Conservation (phyloP, 768 basidiomycete species). For the Boletus rubescentipes region DNA sequence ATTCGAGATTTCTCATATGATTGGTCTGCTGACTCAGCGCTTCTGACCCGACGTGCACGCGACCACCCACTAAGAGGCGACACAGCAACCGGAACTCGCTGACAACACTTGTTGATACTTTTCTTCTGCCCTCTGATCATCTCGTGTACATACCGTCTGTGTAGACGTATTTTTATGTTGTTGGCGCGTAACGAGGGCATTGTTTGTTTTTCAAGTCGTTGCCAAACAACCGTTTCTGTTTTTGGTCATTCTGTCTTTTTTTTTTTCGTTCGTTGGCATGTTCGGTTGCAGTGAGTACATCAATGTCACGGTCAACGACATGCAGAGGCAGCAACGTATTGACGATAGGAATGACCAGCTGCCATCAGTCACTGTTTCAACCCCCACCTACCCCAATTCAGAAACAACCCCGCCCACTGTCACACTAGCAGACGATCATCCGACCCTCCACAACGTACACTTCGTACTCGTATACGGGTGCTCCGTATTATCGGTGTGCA, state of each 20-base stretch:
- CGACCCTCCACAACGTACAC: neutral
- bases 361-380: too few species aligned
- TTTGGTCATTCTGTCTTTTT: conserved; percentile 1
- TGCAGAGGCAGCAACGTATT: neutral
- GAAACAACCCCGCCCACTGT: too few species aligned
- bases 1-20: conserved; percentile 24
- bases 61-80: conserved; percentile 1
- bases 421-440: neutral
- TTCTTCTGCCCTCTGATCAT: neutral
- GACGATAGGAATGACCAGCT: neutral
- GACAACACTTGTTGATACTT: neutral
- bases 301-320: too few species aligned
- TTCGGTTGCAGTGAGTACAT: neutral
- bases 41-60: conserved; percentile 8
- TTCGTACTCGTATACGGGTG: neutral
- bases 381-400: neutral
- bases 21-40: conserved; percentile 31
- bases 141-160: too few species aligned
- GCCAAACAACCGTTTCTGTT: conserved; percentile 18
- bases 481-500: neutral
- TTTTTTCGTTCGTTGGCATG: neutral
- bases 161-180: too few species aligned
- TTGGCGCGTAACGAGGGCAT: neutral
- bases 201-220: conserved; percentile 14
- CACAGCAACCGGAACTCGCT: neutral